Evolutionary conservation across 768 basidiomycete species (phyloP).

Genomic region (Kwoniella mangroviensis): DNA sequence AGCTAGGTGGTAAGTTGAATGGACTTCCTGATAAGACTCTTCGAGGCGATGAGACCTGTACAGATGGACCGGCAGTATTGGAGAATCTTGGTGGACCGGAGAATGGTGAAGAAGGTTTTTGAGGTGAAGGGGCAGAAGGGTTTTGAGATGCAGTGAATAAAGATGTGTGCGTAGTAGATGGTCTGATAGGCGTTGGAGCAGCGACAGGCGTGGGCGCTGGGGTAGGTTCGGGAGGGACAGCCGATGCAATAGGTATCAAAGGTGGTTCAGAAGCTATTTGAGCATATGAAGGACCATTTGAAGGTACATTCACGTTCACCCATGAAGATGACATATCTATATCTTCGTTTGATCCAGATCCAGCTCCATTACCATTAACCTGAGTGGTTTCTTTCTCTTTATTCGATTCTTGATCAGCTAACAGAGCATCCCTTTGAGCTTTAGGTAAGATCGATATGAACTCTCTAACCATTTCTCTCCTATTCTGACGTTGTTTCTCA

Average conservation of each 20-base stretch:
- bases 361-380: conserved; percentile 3
- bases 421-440: conserved; percentile 39
- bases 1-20: conserved; percentile 32
- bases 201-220: conserved; percentile 6
- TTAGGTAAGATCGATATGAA: conserved; percentile 51
- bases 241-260: conserved; percentile 3
- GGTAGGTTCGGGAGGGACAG: conserved; percentile 1
- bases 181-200: conserved; percentile 14
- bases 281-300: conserved; percentile 6
- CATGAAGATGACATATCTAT: conserved; percentile 22
- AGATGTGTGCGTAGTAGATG: conserved; percentile 11
- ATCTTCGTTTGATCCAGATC: conserved; percentile 3
- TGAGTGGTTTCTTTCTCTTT: conserved; percentile 3
- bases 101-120: conserved; percentile 35
- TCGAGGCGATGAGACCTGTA: conserved; percentile 12
- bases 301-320: conserved; percentile 8
- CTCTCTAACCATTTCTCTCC: conserved; percentile 53
- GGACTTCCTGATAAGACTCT: conserved; percentile 44
- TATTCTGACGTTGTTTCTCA: conserved; percentile 44
- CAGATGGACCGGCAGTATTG: not conserved
- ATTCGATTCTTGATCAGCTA: conserved; percentile 23
- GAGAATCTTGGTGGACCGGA: conserved; percentile 50
- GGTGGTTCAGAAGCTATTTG: conserved; percentile 22
- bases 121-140: conserved; percentile 4
- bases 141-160: conserved; percentile 11